Base-by-base conservation (phyloP, 2,329 filamentous ascomycete genomes). In the Metarhizium humberi region DNA sequence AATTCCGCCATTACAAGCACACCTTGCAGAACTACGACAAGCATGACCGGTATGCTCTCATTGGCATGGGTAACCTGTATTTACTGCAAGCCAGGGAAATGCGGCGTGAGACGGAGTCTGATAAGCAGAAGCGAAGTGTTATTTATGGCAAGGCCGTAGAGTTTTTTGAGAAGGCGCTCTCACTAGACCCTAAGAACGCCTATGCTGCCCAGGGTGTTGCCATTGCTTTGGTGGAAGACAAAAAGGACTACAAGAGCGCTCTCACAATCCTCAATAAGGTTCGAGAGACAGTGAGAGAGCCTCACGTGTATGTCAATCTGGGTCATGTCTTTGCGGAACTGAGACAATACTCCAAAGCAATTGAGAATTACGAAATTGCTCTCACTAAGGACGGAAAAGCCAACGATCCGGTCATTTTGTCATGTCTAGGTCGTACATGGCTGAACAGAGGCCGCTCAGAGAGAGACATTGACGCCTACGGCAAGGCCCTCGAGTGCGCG, bases 111-210 rank as follows among this genome's bases (percentile, higher is more conserved):
- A 88, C 88, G 0, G 94, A 97, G 8, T 79, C 85, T 57, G 92
- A 99, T 57, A 95, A 90, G 72, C 88, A 95, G 64, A 96, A 95
- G 75, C 86, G 92, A 53, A 88, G 86, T 56, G 88, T 87, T 62
- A 87, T 85, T 58, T 99, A 97, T 67, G 84, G 86, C 67, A 91
- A 92, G 62, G 92, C 94, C 0, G 92, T 97, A 11, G 95, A 99
- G 68, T 99, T 99, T 72, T 99, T 96, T 64, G 94, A 97, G 69
- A 99, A 99, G 73, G 92, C 92, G 4, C 76, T 99, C 25, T 90
- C 95, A 59, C 76, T 99, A n/a, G 94, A 99, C 65, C 85, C 91
- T 0, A 91, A 87, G 73, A 99, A 97, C 63, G 92, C 94, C 0
- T 96, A 95, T 68, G 95, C 95, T 7, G 94, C 94, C 2, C 94